phyloP scores from a whole-genome alignment of 2,329 filamentous ascomycete genomes.

The Neofusicoccum sp. region DNA sequence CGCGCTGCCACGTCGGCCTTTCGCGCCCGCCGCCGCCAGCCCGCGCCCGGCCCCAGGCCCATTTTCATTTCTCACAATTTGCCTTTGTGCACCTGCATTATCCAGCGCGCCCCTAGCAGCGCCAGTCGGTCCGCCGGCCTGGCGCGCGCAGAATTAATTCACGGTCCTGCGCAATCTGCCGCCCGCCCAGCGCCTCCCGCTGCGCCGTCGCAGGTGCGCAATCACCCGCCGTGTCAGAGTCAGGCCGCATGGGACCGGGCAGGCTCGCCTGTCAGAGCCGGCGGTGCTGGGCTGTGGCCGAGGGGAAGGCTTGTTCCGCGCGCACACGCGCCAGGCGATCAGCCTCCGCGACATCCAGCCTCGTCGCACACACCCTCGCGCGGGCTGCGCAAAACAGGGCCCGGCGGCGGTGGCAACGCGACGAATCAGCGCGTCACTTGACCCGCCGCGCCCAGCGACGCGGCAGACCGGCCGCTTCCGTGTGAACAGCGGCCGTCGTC shows the following conservation, averaged over 20 bases:
- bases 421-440: slow-evolving; percentile 1
- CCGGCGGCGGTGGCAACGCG: neutral
- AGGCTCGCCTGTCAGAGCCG: neutral
- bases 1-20: slow-evolving; percentile 6
- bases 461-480: neutral
- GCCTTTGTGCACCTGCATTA: slow-evolving; percentile 16
- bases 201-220: neutral
- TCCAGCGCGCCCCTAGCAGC: neutral
- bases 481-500: neutral
- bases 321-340: slow-evolving; percentile 1
- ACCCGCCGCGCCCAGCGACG: neutral
- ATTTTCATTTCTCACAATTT: neutral
- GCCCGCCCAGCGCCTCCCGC: neutral
- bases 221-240: neutral
- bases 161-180: neutral
- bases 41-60: slow-evolving; percentile 3
- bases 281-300: neutral
- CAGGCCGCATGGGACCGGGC: neutral
- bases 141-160: neutral
- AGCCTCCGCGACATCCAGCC: neutral
- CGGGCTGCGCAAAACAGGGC: neutral
- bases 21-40: neutral
- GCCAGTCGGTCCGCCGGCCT: slow-evolving; percentile 4
- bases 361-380: neutral
- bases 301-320: neutral